phyloP scores from a whole-genome alignment of 371 early-diverging fungal genomes.

The Smittium culicis region DNA sequence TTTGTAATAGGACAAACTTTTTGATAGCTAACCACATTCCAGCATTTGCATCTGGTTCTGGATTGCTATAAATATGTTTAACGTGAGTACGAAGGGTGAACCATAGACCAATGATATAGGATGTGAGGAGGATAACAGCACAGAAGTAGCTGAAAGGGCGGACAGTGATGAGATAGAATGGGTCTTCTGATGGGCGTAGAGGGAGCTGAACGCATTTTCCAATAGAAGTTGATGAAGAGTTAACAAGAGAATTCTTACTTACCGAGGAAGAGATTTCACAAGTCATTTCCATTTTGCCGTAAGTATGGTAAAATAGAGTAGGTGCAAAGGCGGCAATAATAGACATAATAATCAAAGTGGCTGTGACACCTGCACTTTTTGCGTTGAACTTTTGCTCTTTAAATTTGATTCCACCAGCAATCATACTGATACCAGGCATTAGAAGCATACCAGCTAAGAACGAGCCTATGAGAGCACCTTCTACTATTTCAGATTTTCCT shows the following conservation, averaged over 20 bases:
- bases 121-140: constrained; percentile 62
- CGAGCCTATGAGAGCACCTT: constrained; percentile 85
- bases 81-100: too few species aligned
- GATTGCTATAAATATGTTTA: too few species aligned
- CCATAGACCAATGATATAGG: constrained; percentile 86
- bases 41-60: too few species aligned
- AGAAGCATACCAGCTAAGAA: constrained; percentile 75
- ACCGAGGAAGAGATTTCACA: constrained; percentile 24
- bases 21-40: constrained; percentile 81
- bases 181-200: constrained; percentile 58
- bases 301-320: constrained; percentile 82
- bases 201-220: constrained; percentile 48
- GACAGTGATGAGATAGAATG: constrained; percentile 64
- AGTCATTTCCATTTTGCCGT: constrained; percentile 50
- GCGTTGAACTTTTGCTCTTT: constrained; percentile 89
- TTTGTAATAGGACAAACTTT: too few species aligned
- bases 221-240: constrained; percentile 24
- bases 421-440: constrained; percentile 88
- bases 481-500: constrained; percentile 75
- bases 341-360: constrained; percentile 86
- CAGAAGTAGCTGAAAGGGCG: constrained; percentile 80
- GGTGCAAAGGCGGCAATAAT: constrained; percentile 88
- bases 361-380: constrained; percentile 86
- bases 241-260: background rate
- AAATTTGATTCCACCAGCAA: constrained; percentile 73